Evolutionary conservation across 2,329 filamentous ascomycete genomes (phyloP).

Genomic region (Westerdykella aurantiaca): DNA sequence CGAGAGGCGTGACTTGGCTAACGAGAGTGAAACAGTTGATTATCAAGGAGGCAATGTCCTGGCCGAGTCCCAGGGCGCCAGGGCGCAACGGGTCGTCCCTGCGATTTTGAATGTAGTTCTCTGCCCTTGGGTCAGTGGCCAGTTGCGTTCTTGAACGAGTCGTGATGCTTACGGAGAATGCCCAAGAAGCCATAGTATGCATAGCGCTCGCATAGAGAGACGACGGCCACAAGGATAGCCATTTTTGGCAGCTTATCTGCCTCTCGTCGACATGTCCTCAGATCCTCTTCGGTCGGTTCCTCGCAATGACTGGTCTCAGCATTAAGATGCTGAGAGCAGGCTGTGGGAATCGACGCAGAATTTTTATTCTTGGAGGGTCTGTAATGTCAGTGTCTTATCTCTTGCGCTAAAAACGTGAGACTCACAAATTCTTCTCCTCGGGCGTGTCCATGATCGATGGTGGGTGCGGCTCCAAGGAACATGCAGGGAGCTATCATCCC

Average conservation of each 20-base stretch:
- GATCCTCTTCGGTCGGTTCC: slow-evolving; percentile 1
- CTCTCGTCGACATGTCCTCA: slow-evolving; percentile 1
- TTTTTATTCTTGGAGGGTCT: neutral
- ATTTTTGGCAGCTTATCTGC: slow-evolving; percentile 1
- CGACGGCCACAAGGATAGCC: slow-evolving; percentile 1
- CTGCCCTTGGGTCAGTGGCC: slow-evolving; percentile 1
- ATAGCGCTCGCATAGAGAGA: slow-evolving; percentile 1
- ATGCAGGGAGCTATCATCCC: too few relatives aligned
- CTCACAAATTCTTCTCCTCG: too few relatives aligned
- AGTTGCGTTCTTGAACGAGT: slow-evolving; percentile 1
- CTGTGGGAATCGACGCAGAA: neutral
- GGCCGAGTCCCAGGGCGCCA: neutral
- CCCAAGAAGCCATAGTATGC: slow-evolving; percentile 1
- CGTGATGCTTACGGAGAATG: slow-evolving; percentile 1
- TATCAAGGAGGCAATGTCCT: too few relatives aligned
- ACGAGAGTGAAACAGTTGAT: too few relatives aligned
- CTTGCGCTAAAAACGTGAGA: too few relatives aligned
- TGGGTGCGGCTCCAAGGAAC: too few relatives aligned
- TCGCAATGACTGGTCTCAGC: slow-evolving; percentile 1
- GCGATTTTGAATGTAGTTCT: slow-evolving; percentile 1
- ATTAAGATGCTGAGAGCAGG: slow-evolving; percentile 1
- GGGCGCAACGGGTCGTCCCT: slow-evolving; percentile 1
- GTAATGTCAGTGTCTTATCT: neutral
- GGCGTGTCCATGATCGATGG: too few relatives aligned
- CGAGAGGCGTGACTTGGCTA: too few relatives aligned